phyloP scores from a whole-genome alignment of 257 asterid species.

The Sherardia arvensis region DNA sequence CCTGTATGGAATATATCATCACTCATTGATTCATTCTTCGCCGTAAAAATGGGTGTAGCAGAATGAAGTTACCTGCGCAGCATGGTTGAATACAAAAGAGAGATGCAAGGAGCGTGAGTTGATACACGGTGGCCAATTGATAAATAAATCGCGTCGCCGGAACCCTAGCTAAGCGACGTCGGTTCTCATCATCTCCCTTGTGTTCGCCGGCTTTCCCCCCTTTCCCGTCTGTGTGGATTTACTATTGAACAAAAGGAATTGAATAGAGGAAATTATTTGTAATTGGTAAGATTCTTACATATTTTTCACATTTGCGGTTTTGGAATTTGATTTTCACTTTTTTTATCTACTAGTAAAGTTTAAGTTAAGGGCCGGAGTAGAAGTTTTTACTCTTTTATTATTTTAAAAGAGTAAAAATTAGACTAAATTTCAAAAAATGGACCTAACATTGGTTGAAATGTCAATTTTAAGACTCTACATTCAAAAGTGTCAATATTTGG shows the following conservation, averaged over 20 bases:
- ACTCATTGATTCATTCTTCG: background rate
- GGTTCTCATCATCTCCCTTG: background rate
- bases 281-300: no score
- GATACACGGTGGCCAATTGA: background rate
- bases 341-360: no score
- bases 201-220: background rate
- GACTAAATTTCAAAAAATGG: no score
- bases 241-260: background rate
- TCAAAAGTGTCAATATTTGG: no score
- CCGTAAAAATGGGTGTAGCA: background rate
- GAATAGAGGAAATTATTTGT: background rate
- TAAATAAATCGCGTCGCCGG: conserved; percentile 1
- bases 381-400: no score
- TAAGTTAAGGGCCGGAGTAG: no score
- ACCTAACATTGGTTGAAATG: no score
- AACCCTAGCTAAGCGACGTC: conserved; percentile 6
- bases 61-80: conserved; percentile 14
- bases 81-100: conserved; percentile 6
- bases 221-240: background rate
- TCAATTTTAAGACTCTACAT: no score
- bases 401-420: no score
- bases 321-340: no score
- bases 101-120: conserved; percentile 4
- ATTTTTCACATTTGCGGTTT: no score
- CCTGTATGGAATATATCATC: conserved; percentile 32